Evolutionary conservation across 352 stramenopile species (phyloP).

Genomic region (Phytophthora ramorum): DNA sequence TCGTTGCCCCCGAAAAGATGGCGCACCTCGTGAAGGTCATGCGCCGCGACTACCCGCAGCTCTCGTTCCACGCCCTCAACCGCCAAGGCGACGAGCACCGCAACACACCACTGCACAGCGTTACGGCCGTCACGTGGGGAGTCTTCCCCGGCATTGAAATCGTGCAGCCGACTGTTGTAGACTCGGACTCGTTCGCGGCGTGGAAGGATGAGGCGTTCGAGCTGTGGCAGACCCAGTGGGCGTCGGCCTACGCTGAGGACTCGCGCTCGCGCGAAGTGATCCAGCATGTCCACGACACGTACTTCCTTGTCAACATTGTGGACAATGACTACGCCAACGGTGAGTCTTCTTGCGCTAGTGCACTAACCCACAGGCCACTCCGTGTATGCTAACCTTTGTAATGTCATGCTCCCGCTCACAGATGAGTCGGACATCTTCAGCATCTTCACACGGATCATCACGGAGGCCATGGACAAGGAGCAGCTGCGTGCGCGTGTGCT

Average conservation of each 20-base stretch:
- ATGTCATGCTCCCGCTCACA: conserved; percentile 18
- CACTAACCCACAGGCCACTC: background rate
- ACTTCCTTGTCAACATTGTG: conserved; percentile 98
- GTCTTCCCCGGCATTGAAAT: conserved; percentile 96
- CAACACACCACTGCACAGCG: conserved; percentile 81
- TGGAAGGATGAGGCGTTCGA: conserved; percentile 98
- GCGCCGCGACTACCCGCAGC: conserved; percentile 67
- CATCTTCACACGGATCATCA: conserved; percentile 88
- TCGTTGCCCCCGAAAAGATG: conserved; percentile 89
- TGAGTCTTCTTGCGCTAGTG: conserved; percentile 23
- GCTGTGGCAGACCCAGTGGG: conserved; percentile 97
- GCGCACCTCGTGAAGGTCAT: conserved; percentile 64
- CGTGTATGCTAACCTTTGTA: conserved; percentile 17
- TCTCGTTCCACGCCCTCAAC: conserved; percentile 86
- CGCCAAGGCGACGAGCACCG: conserved; percentile 69
- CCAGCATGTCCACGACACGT: conserved; percentile 94
- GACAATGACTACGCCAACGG: conserved; percentile 97
- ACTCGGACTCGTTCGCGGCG: conserved; percentile 95
- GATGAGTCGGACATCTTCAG: conserved; percentile 84
- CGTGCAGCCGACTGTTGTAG: conserved; percentile 96
- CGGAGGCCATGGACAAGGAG: conserved; percentile 80
- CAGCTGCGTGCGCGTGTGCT: conserved; percentile 72
- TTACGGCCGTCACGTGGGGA: conserved; percentile 98
- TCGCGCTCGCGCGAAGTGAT: conserved; percentile 62
- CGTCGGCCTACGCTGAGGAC: conserved; percentile 94